Base-by-base conservation (phyloP, 2,329 filamentous ascomycete species). In the Nothophaeocryptopus gaeumannii region DNA sequence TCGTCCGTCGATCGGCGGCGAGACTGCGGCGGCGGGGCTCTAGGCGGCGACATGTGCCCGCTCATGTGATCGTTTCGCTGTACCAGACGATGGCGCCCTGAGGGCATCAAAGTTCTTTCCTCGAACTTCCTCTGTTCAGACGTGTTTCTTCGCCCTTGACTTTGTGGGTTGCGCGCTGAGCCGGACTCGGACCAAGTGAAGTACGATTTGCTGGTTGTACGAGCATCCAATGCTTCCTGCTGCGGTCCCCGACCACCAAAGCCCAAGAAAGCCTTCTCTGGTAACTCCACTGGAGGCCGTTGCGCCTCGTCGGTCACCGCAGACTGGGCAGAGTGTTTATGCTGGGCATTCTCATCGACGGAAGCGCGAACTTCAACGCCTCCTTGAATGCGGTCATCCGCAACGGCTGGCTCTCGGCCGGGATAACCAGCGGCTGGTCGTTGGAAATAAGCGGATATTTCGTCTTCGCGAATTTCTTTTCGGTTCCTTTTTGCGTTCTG, bases 371-470 rank as follows among this genome's bases (percentile, higher is more conserved):
- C 45, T 9, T 31, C 9, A 5, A 14, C 14, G 12, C 16, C 31
- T 11, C 10, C n/a, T 5, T 12, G 7, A 26, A 26, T 26, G 20
- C 20, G 7, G 7, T 26, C 20, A 26, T 26, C 20, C 20, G 20
- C 20, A 10, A 14, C 16, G n/a, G 10, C 31, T n/a, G 4, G 30
- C 12, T 37, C 32, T 20, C 8, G 13, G 14, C 36, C 31, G 16
- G 12, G 16, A 8, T 30, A n/a, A 20, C 33, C 40, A 34, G 40
- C 39, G 11, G n/a, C 29, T 35, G 42, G 45, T 47, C 48, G 29
- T 53, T 39, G 66, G 54, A 77, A 77, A 60, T 74, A 76, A 34
- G 71, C 66, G 20, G 73, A 76, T 35, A 76, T 72, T 39, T 74
- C 70, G 32, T 69, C 67, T 38, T 72, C 65, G 13, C 63, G 67